A percentile compares a stretch with the other conserved stretches of the same genome.
These are phyloP conservation scores for Suhomyces wounanorum DNA, from an alignment of 1,139 yeast species.

Conservation along the genomic window DNA sequence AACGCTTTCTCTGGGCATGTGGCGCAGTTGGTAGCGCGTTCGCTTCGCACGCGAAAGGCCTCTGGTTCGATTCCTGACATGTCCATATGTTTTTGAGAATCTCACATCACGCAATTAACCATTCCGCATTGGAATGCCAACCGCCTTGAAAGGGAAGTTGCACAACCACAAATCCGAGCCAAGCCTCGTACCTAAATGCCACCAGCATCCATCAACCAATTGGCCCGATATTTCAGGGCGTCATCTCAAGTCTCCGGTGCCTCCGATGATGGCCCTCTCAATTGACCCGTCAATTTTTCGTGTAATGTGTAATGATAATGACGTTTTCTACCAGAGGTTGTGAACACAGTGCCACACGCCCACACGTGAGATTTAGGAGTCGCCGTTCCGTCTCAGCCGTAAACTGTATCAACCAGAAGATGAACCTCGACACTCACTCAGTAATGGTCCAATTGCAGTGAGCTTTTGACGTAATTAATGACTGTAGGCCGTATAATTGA, in stretches of 20 bases:
- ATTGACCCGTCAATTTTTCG: neutral
- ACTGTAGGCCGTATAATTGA: neutral
- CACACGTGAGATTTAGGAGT: constrained; percentile 6
- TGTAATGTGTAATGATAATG: neutral
- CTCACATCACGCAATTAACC: neutral
- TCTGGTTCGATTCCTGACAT: constrained; percentile 88
- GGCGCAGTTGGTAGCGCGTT: constrained; percentile 94
- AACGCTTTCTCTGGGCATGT: constrained; percentile 58
- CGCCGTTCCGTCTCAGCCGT: constrained; percentile 7
- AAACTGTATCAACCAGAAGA: neutral
- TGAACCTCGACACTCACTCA: neutral
- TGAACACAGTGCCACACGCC: neutral
- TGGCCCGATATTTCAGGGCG: neutral
- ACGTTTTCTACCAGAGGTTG: constrained; percentile 2
- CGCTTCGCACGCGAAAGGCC: constrained; percentile 76
- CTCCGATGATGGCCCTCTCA: neutral
- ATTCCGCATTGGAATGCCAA: neutral
- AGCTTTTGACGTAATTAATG: neutral
- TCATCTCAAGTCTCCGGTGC: neutral
- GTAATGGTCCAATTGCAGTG: neutral
- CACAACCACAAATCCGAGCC: neutral
- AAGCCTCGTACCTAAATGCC: neutral
- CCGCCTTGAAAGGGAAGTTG: neutral
- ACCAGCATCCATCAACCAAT: neutral
- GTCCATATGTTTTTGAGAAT: constrained; percentile 45